Conservation (phyloP, 345 rosid genomes). For the Gossypium anomalum region DNA sequence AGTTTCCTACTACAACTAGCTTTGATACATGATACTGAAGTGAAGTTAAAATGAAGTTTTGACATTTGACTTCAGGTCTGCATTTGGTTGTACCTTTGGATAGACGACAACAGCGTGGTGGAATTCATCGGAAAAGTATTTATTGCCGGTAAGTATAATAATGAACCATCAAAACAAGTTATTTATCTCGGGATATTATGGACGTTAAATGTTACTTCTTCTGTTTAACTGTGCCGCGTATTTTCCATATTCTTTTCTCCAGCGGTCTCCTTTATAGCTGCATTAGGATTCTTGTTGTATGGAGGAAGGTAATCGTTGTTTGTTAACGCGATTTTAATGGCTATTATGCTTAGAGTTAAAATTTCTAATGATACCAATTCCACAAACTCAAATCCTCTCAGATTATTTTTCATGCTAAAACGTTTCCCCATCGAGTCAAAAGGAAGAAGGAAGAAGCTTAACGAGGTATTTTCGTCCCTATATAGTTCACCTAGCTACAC, state of each 20-base stretch:
- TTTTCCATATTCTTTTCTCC: slow-evolving; percentile 22
- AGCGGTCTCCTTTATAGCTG: slow-evolving; percentile 90
- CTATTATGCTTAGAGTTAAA: slow-evolving; percentile 10
- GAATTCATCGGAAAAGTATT: slow-evolving; percentile 77
- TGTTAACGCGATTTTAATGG: slow-evolving; percentile 7
- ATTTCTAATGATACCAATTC: slow-evolving; percentile 1
- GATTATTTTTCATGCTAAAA: slow-evolving; percentile 91
- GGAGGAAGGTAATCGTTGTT: slow-evolving; percentile 82
- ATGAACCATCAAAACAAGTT: not conserved
- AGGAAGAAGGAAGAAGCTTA: slow-evolving; percentile 97
- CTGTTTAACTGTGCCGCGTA: slow-evolving; percentile 7
- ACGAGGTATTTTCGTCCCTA: slow-evolving; percentile 54
- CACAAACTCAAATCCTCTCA: slow-evolving; percentile 25
- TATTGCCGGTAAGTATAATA: slow-evolving; percentile 58
- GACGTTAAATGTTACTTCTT: not conserved
- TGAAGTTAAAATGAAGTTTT: slow-evolving; percentile 21
- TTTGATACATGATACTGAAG: not conserved
- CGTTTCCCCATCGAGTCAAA: slow-evolving; percentile 96
- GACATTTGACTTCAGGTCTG: slow-evolving; percentile 46
- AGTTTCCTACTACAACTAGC: slow-evolving; percentile 2
- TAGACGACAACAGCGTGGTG: slow-evolving; percentile 66
- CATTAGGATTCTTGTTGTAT: slow-evolving; percentile 84
- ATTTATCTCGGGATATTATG: not conserved
- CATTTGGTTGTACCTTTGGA: slow-evolving; percentile 86
- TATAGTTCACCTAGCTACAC: not conserved